Evolutionary conservation across 2,329 filamentous ascomycete species (phyloP), one percentile per base, ranked within the genome.

Genomic region (Neoarthrinium moseri): DNA sequence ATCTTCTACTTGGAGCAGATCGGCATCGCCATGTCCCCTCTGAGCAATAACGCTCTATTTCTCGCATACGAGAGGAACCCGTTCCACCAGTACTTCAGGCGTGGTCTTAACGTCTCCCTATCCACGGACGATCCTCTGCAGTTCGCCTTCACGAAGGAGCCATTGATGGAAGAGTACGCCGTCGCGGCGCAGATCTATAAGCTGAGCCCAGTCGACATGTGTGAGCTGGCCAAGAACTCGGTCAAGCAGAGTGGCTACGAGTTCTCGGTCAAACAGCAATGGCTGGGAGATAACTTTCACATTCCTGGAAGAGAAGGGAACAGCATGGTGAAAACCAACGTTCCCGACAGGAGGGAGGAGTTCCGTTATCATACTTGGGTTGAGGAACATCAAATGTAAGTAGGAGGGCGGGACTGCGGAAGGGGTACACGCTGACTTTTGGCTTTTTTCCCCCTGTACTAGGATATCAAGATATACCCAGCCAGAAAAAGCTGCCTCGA

Each of bases 131-230:
- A 99, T 63, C 94, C 94, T 18, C 77, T 99, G 37, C 94, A 99
- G 62, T 99, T 99, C 64, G 94, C 94, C 2, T 99, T 96, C 63
- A 99, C 94, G 5, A 99, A 97, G 60, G 94, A 99, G 66, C 94
- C 94, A 1, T 71, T 99, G 47, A 99, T 99, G 55, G 94, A 99
- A 66, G 94, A 99, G 63, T 99, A 99, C 61, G 91, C 92, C 0
- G 94, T 99, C 7, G 94, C 94, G 4, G 94, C 94, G 4, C 94
- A 99, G 68, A 99, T 99, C 48, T 99, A 97, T 73, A 97, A 97
- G 70, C 81, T 99, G 30, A 95, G 86, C 60, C 87, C 92, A 1
- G 91, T 97, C 4, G 94, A 99, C 61, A 99, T 99, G 94, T 97
- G 94, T 63, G 94, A 99, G 69, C 70, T 99, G 47, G 94, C 94